Evolutionary conservation across 306 rosid genomes (phyloP).

Genomic region (Prunus armeniaca): DNA sequence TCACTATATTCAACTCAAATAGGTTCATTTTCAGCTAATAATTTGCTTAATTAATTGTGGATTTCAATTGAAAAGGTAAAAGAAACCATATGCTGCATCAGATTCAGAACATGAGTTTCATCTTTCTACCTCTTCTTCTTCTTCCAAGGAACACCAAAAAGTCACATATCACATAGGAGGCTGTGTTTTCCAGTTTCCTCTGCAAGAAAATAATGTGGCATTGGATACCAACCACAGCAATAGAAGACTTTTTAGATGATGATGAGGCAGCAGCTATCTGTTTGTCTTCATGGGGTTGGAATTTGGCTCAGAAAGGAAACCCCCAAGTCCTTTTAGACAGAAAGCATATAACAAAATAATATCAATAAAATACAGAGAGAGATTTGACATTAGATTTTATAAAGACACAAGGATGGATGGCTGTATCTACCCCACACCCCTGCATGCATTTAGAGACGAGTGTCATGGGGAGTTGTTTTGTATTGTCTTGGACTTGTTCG

Average conservation of each 20-base stretch:
- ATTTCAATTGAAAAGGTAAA: not conserved
- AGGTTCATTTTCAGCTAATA: too few species aligned
- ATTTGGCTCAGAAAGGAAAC: constrained; percentile 52
- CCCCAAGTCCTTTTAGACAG: constrained; percentile 44
- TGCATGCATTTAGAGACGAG: constrained; percentile 11
- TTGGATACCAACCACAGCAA: constrained; percentile 44
- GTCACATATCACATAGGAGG: constrained; percentile 20
- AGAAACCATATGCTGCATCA: not conserved
- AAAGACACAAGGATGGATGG: not conserved
- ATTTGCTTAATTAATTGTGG: not conserved
- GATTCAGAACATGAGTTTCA: not conserved
- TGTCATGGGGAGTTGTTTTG: constrained; percentile 64
- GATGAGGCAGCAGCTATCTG: constrained; percentile 21
- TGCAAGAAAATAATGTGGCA: constrained; percentile 25
- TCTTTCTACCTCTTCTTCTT: not conserved
- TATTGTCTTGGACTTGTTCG: constrained; percentile 67
- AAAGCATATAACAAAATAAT: constrained; percentile 37
- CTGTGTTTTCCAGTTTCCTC: constrained; percentile 14
- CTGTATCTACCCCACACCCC: constrained; percentile 32
- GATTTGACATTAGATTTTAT: constrained; percentile 49
- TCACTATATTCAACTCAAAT: not conserved
- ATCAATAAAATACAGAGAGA: constrained; percentile 8
- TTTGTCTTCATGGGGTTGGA: constrained; percentile 55
- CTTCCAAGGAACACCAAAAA: not conserved
- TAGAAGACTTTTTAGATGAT: constrained; percentile 14